These are phyloP conservation scores for rapeseed (Brassica napus) DNA, from an alignment of 345 rosid genomes.

Conservation along the genomic window DNA sequence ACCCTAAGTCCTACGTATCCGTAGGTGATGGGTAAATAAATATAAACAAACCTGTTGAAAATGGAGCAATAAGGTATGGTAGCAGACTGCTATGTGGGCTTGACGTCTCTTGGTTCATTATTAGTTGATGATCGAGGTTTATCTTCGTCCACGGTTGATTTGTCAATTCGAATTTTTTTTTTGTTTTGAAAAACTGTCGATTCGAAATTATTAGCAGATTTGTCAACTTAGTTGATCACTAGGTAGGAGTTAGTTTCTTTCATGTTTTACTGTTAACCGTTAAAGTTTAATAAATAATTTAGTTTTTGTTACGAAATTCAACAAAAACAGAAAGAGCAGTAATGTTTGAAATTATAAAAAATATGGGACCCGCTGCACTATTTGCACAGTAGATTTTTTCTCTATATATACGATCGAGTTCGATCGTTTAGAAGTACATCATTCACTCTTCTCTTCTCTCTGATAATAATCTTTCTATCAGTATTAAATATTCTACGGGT, in stretches of 20 bases:
- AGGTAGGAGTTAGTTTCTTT: background rate
- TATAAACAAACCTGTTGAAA: background rate
- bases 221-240: background rate
- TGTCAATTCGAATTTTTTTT: background rate
- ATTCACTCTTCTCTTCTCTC: no score
- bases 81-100: background rate
- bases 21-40: conserved; percentile 3
- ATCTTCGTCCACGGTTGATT: background rate
- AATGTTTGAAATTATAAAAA: no score
- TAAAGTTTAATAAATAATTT: background rate
- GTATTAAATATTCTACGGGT: no score
- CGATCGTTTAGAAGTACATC: no score
- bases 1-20: background rate
- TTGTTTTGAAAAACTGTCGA: no score
- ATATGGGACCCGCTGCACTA: no score
- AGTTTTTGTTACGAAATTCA: no score
- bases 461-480: no score
- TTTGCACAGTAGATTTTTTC: no score
- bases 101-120: background rate
- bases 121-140: background rate
- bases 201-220: background rate
- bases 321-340: no score
- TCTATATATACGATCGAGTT: no score
- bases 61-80: background rate
- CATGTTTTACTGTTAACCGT: background rate